Percentiles rank a stretch among this genome's conserved stretches.
Conservation (phyloP, 805 yeast species). For the Brettanomyces nanus region DNA sequence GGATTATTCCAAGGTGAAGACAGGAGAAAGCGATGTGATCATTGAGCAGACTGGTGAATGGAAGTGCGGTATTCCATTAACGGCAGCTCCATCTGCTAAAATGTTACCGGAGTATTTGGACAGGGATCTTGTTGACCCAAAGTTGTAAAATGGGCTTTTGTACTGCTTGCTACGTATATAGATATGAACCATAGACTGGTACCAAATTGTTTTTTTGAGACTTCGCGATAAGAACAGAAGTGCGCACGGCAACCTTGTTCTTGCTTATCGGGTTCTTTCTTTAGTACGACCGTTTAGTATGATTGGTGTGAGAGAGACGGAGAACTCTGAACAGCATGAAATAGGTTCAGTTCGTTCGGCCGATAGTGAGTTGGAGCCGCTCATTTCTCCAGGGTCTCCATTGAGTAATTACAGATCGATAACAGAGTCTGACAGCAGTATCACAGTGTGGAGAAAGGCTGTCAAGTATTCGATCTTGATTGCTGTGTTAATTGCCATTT, state of each 20-base stretch:
- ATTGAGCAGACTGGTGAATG: constrained; percentile 44
- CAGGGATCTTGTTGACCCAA: constrained; percentile 7
- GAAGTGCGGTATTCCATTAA: constrained; percentile 43
- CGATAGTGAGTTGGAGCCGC: constrained; percentile 2
- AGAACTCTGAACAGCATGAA: too few relatives aligned
- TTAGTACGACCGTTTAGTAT: too few relatives aligned
- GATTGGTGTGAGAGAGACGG: too few relatives aligned
- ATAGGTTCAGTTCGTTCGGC: neutral
- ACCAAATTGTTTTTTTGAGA: too few relatives aligned
- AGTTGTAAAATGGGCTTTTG: constrained; percentile 4
- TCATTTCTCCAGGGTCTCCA: neutral
- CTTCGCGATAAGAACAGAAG: too few relatives aligned
- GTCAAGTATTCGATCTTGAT: neutral
- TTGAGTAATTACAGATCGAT: neutral
- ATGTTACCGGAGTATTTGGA: constrained; percentile 19
- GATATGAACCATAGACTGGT: too few relatives aligned
- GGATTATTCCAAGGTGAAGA: constrained; percentile 7
- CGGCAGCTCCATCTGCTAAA: constrained; percentile 56
- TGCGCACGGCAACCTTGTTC: too few relatives aligned
- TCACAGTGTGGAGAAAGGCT: neutral
- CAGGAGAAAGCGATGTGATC: constrained; percentile 30
- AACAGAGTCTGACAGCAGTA: neutral
- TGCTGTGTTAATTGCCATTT: neutral
- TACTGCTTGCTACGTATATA: too few relatives aligned
- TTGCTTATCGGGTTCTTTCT: too few relatives aligned